Evolutionary conservation across 306 rosid genomes (phyloP), one percentile per base, ranked within the genome.

Genomic region (Gastrolobium bilobum): DNA sequence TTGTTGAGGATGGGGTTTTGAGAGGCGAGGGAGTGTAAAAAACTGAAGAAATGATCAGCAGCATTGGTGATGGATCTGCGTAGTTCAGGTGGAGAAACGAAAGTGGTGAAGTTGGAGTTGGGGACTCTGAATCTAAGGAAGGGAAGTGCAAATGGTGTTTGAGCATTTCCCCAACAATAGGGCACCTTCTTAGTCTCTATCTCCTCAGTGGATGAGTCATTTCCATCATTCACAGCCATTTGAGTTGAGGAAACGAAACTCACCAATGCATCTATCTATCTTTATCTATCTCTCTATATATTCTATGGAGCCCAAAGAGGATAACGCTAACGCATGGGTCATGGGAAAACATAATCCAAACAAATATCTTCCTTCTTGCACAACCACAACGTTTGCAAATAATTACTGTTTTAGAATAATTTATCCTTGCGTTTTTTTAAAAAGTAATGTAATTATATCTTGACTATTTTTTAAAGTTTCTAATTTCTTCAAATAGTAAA

Each of bases 1-100:
- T 85, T 91, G 53, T 85, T 84, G 77, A 91, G 52, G 80, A 88
- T 5, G 0, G 96, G 91, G 60, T 87, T 92, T 56, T 84, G 88
- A 33, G 88, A 70, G 64, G 94, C 90, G 72, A 91, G 43, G 0
- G 86, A 80, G 72, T 82, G 89, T 11, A 92, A 48, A 2, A 80
- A 59, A 4, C 7, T 5, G 84, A 86, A 31, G 31, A 83, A 89
- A 1, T 83, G 47, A 2, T 86, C 79, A 35, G 89, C 79, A 2
- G 86, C 80, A 10, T 88, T 75, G 40, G 74, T 29, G 14, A 87
- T 52, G 42, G 91, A 79, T 0, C 13, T 40, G 42, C 46, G 91
- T 65, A 94, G 67, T 67, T 92, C 77, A n/a, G 84, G 86, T 1
- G 90, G 87, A 10, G 88, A 67, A 61, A 30, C 75, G 13, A 81